phyloP scores from a whole-genome alignment of 1,284 basidiomycete genomes.

The Ganoderma lucidum region DNA sequence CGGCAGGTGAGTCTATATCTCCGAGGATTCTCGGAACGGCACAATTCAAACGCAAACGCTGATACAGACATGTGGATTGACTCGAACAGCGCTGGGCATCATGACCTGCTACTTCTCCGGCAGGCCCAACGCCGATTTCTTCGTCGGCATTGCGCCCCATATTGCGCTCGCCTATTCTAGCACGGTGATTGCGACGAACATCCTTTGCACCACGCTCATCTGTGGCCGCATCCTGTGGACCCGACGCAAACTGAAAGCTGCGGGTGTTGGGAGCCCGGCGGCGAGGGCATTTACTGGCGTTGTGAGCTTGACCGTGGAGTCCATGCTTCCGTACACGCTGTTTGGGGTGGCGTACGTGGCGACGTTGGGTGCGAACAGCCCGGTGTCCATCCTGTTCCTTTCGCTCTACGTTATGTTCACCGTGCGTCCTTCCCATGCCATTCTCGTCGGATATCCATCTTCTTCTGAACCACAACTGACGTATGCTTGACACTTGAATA shows the following conservation, averaged over 20 bases:
- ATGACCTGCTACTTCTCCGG: constrained; percentile 22
- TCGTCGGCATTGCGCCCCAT: not conserved
- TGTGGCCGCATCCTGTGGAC: constrained; percentile 21
- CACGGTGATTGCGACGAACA: constrained; percentile 22
- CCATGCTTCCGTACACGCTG: constrained; percentile 23
- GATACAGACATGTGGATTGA: not conserved
- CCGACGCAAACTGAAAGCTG: constrained; percentile 14
- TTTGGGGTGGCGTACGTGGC: constrained; percentile 27
- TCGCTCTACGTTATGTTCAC: constrained; percentile 32
- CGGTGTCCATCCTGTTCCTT: constrained; percentile 20
- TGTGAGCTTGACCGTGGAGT: constrained; percentile 22
- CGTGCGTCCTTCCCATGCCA: constrained; percentile 9
- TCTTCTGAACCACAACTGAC: not conserved
- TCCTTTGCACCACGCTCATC: constrained; percentile 23
- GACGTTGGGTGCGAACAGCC: constrained; percentile 23
- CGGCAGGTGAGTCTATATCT: not conserved
- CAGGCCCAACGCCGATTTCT: not conserved
- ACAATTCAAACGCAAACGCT: not conserved
- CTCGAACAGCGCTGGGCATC: constrained; percentile 19
- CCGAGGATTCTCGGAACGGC: not conserved
- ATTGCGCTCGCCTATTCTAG: constrained; percentile 21
- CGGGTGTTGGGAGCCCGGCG: constrained; percentile 12
- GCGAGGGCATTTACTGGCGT: constrained; percentile 22
- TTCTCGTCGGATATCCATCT: too few species aligned
- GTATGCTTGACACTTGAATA: not conserved